Conservation (phyloP, 2,329 filamentous ascomycete species). For the Delphinella strobiligena region DNA sequence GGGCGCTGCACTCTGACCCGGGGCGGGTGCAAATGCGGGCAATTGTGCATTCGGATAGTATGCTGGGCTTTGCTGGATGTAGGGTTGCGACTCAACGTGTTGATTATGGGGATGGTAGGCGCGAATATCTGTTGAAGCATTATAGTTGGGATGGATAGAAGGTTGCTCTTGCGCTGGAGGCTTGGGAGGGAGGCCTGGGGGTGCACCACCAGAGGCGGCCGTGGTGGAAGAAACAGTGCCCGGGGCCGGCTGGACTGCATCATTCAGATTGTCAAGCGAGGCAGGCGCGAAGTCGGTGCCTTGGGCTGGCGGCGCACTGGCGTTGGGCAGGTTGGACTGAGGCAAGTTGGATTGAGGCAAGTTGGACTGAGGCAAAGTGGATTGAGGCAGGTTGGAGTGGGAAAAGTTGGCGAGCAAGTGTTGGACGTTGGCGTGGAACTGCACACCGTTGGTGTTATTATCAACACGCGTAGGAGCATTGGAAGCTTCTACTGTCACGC, state of each 20-base stretch:
- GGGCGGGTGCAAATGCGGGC: neutral
- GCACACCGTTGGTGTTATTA: neutral
- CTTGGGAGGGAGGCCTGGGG: conserved; percentile 33
- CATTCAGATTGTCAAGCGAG: too few species aligned
- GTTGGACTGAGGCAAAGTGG: too few species aligned
- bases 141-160: conserved; percentile 35
- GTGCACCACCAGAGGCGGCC: conserved; percentile 17
- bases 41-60: neutral
- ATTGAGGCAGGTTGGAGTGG: conserved; percentile 12
- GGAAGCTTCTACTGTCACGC: conserved; percentile 1
- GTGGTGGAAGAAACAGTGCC: neutral
- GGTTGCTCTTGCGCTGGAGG: conserved; percentile 38
- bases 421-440: conserved; percentile 24
- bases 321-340: too few species aligned
- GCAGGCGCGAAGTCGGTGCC: too few species aligned
- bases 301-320: too few species aligned
- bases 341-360: too few species aligned
- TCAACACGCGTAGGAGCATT: conserved; percentile 22
- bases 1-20: neutral
- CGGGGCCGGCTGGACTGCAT: neutral
- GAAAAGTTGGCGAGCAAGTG: conserved; percentile 32
- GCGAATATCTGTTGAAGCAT: conserved; percentile 35
- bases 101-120: conserved; percentile 38
- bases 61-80: conserved; percentile 2
- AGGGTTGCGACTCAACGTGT: conserved; percentile 22